A percentile compares a stretch with the other conserved stretches of the same genome.
Conservation (phyloP, 2,329 filamentous ascomycete species). For the Lasiodiplodia sp. region DNA sequence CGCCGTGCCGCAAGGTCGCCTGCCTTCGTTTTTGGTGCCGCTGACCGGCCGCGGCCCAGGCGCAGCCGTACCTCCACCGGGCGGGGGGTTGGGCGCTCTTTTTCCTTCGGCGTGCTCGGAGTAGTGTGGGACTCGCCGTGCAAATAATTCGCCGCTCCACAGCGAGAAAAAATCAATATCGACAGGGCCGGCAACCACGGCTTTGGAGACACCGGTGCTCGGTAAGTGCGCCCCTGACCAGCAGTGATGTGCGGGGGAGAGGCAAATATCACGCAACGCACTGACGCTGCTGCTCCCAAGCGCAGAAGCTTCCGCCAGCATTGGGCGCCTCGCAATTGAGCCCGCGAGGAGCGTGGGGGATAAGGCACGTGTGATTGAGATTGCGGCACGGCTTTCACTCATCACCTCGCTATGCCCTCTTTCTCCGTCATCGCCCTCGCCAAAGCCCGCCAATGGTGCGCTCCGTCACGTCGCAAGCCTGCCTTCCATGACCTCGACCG, state of each 20-base stretch:
- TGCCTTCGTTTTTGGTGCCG: neutral
- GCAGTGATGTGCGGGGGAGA: slow-evolving; percentile 27
- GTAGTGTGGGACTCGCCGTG: neutral
- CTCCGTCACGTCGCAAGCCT: slow-evolving; percentile 34
- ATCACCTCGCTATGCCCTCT: neutral
- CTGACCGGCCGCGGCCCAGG: neutral
- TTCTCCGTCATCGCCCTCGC: neutral
- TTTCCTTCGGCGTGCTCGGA: neutral
- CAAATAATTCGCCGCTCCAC: slow-evolving; percentile 19
- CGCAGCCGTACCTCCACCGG: neutral
- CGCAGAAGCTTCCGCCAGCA: slow-evolving; percentile 5
- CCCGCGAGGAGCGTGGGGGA: slow-evolving; percentile 13
- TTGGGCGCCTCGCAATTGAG: slow-evolving; percentile 13
- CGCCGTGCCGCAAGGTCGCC: slow-evolving; percentile 18
- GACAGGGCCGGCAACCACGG: slow-evolving; percentile 17
- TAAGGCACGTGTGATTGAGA: slow-evolving; percentile 24
- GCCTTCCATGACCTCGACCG: slow-evolving; percentile 54
- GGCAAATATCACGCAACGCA: slow-evolving; percentile 27
- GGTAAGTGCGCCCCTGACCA: slow-evolving; percentile 24
- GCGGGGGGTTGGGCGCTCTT: neutral
- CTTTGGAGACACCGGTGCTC: slow-evolving; percentile 23
- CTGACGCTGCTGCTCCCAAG: neutral
- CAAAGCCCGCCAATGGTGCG: slow-evolving; percentile 2
- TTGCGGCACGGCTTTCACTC: slow-evolving; percentile 12
- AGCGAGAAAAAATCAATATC: slow-evolving; percentile 8